Percentiles rank a stretch among this genome's conserved stretches.
phyloP scores from a whole-genome alignment of 2,329 filamentous ascomycete genomes.

The Botrytis medusae region DNA sequence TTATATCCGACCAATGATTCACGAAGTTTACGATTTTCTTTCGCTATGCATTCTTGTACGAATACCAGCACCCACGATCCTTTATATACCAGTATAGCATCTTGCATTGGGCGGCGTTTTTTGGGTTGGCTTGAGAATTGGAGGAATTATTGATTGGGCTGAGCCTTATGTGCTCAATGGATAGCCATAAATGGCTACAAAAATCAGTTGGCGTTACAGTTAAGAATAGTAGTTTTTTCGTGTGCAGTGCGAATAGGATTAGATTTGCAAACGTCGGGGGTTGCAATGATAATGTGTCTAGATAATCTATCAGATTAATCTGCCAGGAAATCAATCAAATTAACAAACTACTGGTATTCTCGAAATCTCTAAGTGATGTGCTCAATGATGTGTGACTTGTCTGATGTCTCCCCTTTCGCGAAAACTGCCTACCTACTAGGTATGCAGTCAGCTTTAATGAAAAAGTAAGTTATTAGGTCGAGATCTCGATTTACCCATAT shows the following conservation, averaged over 20 bases:
- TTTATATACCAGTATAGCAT: constrained; percentile 30
- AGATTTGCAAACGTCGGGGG: constrained; percentile 6
- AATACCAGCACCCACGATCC: constrained; percentile 38
- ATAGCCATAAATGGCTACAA: constrained; percentile 22
- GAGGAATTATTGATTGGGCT: constrained; percentile 25
- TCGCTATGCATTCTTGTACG: constrained; percentile 38
- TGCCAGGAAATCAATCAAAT: constrained; percentile 12
- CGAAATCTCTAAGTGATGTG: neutral
- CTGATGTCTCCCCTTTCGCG: neutral
- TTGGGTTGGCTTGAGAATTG: constrained; percentile 10
- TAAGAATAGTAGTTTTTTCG: constrained; percentile 22
- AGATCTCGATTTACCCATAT: neutral
- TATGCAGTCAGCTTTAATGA: neutral
- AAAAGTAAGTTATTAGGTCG: neutral
- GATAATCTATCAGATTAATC: constrained; percentile 11
- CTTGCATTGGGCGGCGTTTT: constrained; percentile 37
- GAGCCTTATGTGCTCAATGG: constrained; percentile 5
- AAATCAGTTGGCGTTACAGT: constrained; percentile 20
- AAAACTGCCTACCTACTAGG: neutral
- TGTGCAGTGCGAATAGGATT: constrained; percentile 8
- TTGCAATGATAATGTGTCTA: constrained; percentile 17
- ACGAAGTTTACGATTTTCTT: constrained; percentile 35
- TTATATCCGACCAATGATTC: constrained; percentile 30
- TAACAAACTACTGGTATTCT: neutral
- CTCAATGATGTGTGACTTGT: neutral